Evolutionary conservation across 306 rosid genomes (phyloP).

Genomic region (Cajanus cajan): DNA sequence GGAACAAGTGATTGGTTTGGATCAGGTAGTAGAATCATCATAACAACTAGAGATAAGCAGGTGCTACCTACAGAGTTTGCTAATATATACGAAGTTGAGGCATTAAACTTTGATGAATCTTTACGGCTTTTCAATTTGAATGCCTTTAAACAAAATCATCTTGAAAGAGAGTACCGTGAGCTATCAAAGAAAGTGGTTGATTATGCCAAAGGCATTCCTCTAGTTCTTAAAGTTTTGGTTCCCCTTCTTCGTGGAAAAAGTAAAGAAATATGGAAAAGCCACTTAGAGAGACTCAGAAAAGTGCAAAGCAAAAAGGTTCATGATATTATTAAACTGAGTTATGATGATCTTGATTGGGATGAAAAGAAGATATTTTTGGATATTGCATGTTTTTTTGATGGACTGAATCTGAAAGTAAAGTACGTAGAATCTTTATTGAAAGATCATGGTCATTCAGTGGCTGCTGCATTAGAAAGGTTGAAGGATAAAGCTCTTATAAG

Average conservation of each 20-base stretch:
- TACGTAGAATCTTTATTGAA: neutral
- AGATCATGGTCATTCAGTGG: neutral
- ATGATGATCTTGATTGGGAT: neutral
- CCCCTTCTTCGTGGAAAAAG: neutral
- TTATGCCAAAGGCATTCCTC: slow-evolving; percentile 7
- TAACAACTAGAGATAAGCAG: slow-evolving; percentile 20
- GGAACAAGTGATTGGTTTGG: slow-evolving; percentile 8
- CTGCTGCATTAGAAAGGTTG: neutral
- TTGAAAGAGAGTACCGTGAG: neutral
- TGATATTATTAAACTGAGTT: neutral
- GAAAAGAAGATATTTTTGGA: slow-evolving; percentile 23
- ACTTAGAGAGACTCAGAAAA: neutral
- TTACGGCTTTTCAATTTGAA: neutral
- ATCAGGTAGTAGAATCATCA: neutral
- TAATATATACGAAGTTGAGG: neutral
- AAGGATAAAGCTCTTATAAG: slow-evolving; percentile 21
- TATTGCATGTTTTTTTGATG: slow-evolving; percentile 24
- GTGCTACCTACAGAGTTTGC: neutral
- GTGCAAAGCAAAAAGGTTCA: neutral
- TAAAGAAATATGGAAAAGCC: slow-evolving; percentile 11
- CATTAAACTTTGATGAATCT: neutral
- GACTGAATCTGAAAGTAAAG: neutral
- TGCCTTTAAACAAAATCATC: neutral
- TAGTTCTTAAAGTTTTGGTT: slow-evolving; percentile 24
- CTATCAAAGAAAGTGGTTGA: neutral